phyloP scores from a whole-genome alignment of 176 grass and related monocot genomes.

The Carex littledalei region DNA sequence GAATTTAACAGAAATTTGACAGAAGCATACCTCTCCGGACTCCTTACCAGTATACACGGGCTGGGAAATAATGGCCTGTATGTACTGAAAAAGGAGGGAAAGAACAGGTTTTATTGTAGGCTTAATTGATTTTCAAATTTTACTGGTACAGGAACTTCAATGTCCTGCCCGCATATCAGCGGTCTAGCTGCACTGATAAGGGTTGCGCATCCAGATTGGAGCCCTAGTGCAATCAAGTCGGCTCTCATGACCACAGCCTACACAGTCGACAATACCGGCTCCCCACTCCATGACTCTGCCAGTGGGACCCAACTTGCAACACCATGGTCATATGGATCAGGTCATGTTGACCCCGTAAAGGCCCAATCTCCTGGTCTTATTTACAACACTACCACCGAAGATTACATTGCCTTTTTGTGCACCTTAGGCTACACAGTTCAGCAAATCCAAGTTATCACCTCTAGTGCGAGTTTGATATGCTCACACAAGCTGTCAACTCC shows the following conservation, averaged over 20 bases:
- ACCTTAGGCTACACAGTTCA: constrained; percentile 41
- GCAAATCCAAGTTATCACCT: constrained; percentile 61
- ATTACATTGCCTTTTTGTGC: constrained; percentile 84
- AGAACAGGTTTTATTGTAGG: neutral
- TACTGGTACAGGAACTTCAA: constrained; percentile 64
- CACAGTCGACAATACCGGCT: constrained; percentile 57
- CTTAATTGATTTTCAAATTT: neutral
- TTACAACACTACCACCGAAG: constrained; percentile 54
- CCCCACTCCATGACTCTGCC: constrained; percentile 49
- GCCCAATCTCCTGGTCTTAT: constrained; percentile 82
- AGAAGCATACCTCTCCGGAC: neutral
- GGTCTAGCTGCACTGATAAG: constrained; percentile 69
- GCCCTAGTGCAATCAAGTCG: constrained; percentile 78
- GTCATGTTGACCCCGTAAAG: constrained; percentile 64
- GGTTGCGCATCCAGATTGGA: constrained; percentile 83
- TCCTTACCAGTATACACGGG: neutral
- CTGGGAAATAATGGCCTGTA: neutral
- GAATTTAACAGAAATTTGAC: neutral
- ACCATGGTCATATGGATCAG: constrained; percentile 66
- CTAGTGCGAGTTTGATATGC: constrained; percentile 50
- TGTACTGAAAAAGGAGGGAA: neutral
- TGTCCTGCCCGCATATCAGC: constrained; percentile 94
- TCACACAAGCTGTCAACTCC: constrained; percentile 53
- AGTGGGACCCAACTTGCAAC: constrained; percentile 39
- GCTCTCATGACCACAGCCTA: constrained; percentile 94